Evolutionary conservation across 176 grass and related monocot species (phyloP).

Genomic region (Paspalum notatum): DNA sequence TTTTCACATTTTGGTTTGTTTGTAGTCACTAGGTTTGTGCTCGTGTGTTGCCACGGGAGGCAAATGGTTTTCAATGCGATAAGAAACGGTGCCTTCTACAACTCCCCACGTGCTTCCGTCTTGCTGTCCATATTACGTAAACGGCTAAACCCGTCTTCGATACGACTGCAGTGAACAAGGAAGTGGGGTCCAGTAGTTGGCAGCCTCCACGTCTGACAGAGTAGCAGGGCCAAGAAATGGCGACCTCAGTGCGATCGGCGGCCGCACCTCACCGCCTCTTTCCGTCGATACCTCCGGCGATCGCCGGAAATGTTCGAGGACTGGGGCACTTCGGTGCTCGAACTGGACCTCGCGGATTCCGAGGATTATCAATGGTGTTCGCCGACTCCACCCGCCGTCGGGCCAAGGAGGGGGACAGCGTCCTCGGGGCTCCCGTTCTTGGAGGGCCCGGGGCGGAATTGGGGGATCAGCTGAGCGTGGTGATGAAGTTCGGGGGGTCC

Average conservation of each 20-base stretch:
- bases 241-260: slow-evolving; percentile 39
- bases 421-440: background rate
- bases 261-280: slow-evolving; percentile 19
- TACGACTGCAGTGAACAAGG: background rate
- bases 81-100: background rate
- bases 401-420: slow-evolving; percentile 30
- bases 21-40: too few species aligned
- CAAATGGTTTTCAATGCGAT: too few species aligned
- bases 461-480: slow-evolving; percentile 64
- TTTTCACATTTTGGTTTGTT: too few species aligned
- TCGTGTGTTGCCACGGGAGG: too few species aligned
- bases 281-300: slow-evolving; percentile 18
- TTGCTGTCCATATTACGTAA: background rate
- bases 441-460: background rate
- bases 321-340: background rate
- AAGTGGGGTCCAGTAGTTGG: background rate
- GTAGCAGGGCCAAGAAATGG: slow-evolving; percentile 16
- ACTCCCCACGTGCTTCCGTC: background rate
- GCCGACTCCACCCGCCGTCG: slow-evolving; percentile 21
- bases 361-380: slow-evolving; percentile 31
- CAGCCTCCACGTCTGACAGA: background rate
- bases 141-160: background rate
- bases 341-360: background rate
- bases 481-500: slow-evolving; percentile 98
- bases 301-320: background rate